Base-by-base conservation (phyloP, 345 rosid genomes). In the Jatropha curcas region DNA sequence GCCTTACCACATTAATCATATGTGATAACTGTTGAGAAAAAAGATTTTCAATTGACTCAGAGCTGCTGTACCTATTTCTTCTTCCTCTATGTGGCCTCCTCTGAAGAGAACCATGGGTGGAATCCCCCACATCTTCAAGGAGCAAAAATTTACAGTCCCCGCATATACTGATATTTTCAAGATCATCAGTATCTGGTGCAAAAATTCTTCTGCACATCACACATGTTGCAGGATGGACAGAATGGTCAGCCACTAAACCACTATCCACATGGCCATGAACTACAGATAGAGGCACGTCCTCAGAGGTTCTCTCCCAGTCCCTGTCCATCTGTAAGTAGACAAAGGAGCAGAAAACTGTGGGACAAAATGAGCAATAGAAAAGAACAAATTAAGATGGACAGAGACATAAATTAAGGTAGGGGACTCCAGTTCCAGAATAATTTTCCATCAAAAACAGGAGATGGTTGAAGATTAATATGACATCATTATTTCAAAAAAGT, bases 91-190 rank as follows among this genome's bases (percentile, higher is more conserved):
- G 57, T 2, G 76, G 71, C 65, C 74, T 80, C 77, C 86, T 80
- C 45, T 66, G 77, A 79, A 50, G 58, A 52, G 82, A 77, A 78
- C 75, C 82, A 60, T 65, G 88, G 2, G 75, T 39, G 19, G 93
- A 86, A 50, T 82, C 83, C 76, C 81, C 88, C 67, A 75, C 78
- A 84, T 86, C 90, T 84, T 94, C 93, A 25, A 88, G 89, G 64
- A 86, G 82, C 80, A 88, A 76, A 79, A 90, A 92, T 64, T 92
- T 89, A 78, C 98, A 94, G 82, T 89, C 94, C 65, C 88, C 88
- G 35, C 98, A 94, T 33, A 88, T 73, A 77, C 73, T 79, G 31
- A 78, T 50, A 63, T 67, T 67, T 79, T 83, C 92, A 41, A 71
- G 81, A 76, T 84, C 85, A 43, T 89, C 89, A 56, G 74, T 81